Evolutionary conservation across 257 asterid species (phyloP).

Genomic region (Echites panduratus): DNA sequence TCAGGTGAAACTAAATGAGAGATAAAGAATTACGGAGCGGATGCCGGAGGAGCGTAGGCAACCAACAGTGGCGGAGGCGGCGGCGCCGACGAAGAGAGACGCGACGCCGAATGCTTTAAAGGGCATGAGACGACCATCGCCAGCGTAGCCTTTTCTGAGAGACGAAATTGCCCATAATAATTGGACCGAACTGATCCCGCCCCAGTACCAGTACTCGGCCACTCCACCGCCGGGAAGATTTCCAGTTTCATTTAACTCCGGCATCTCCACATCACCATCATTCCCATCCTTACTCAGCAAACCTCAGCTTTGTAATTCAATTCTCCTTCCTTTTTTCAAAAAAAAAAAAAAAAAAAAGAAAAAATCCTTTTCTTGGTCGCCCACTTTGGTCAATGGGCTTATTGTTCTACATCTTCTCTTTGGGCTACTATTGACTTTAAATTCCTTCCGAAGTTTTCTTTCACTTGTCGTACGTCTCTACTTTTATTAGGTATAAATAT

Average conservation of each 20-base stretch:
- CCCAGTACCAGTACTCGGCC: conserved; percentile 53
- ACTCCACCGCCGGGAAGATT: conserved; percentile 21
- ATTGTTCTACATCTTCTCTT: too few species aligned
- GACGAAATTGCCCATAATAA: conserved; percentile 49
- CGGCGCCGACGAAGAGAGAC: conserved; percentile 70
- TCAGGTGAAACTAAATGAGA: neutral
- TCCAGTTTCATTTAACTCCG: conserved; percentile 26
- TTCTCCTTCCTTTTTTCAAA: neutral
- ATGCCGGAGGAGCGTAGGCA: conserved; percentile 54
- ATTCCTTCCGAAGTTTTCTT: too few species aligned
- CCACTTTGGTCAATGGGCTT: too few species aligned
- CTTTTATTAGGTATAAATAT: too few species aligned
- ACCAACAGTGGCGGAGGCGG: conserved; percentile 50
- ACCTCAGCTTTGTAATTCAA: neutral
- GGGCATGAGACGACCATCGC: conserved; percentile 58
- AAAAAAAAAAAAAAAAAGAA: too few species aligned
- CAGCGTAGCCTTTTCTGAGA: conserved; percentile 43
- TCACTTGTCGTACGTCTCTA: too few species aligned
- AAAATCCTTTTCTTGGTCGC: neutral
- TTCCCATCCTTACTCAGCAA: neutral
- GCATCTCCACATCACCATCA: conserved; percentile 29
- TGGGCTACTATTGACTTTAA: too few species aligned
- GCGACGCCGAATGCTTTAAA: conserved; percentile 73
- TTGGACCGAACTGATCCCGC: conserved; percentile 55
- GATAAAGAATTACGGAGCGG: conserved; percentile 38